Evolutionary conservation across 129 eudicot species (phyloP).

Genomic region (Flaveria sonorensis): DNA sequence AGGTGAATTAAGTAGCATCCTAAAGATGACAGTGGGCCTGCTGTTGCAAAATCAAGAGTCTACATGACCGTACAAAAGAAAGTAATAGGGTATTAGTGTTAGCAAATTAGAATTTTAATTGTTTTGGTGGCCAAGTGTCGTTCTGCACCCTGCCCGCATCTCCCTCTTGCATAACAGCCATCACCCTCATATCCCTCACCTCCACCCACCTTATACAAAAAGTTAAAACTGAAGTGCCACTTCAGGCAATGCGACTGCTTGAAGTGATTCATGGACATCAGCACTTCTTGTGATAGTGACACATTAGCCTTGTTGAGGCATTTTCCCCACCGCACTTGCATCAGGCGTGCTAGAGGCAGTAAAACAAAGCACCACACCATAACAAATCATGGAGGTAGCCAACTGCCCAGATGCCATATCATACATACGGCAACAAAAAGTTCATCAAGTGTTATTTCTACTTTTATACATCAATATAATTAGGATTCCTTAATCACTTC

Average conservation of each 20-base stretch:
- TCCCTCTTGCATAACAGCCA: background rate
- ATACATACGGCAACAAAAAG: background rate
- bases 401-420: background rate
- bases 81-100: background rate
- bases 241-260: background rate
- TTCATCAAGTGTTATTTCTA: slow-evolving; percentile 9
- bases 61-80: background rate
- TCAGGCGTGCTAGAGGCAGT: background rate
- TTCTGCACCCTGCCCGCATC: background rate
- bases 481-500: background rate
- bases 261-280: background rate
- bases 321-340: background rate
- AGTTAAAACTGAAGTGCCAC: background rate
- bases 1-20: background rate
- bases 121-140: slow-evolving; percentile 2
- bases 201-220: background rate
- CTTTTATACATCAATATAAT: background rate
- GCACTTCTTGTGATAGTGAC: background rate
- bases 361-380: background rate
- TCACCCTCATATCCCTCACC: background rate
- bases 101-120: background rate
- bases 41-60: background rate
- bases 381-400: background rate
- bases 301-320: background rate
- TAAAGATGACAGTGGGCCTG: background rate